Conservation (phyloP, 2,329 filamentous ascomycete genomes). For the Microdochium paspali region DNA sequence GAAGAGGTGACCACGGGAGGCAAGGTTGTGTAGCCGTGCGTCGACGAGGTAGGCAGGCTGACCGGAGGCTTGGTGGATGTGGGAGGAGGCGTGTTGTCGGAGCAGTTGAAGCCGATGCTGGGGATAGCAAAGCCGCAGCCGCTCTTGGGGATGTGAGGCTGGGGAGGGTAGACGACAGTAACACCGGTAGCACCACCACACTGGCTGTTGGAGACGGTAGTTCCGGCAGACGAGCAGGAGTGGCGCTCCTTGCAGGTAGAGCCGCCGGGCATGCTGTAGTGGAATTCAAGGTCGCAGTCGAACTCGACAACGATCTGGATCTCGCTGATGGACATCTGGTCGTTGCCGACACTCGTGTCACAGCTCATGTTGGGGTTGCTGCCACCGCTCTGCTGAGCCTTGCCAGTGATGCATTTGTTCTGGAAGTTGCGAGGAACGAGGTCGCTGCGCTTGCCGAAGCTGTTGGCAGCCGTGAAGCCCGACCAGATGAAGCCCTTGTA, state of each 20-base stretch:
- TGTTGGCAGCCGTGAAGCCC: conserved; percentile 61
- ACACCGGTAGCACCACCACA: conserved; percentile 87
- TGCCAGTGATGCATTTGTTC: conserved; percentile 53
- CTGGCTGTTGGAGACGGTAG: conserved; percentile 70
- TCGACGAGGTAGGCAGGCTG: conserved; percentile 5
- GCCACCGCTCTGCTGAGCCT: conserved; percentile 32
- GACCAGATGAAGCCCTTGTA: conserved; percentile 69
- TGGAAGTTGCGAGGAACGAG: conserved; percentile 41
- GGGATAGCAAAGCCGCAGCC: conserved; percentile 66
- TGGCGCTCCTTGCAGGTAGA: conserved; percentile 71
- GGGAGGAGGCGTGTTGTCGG: conserved; percentile 20
- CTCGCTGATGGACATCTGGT: conserved; percentile 65
- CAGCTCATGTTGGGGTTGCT: conserved; percentile 51
- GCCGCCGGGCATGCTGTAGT: conserved; percentile 80
- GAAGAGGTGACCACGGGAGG: conserved; percentile 11
- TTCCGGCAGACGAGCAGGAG: conserved; percentile 57
- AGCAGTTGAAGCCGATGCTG: conserved; percentile 68
- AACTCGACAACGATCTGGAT: conserved; percentile 67
- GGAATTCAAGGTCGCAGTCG: conserved; percentile 73
- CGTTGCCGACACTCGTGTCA: conserved; percentile 27
- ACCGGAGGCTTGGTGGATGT: conserved; percentile 10
- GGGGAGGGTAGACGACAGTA: conserved; percentile 56
- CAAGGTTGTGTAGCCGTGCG: conserved; percentile 10
- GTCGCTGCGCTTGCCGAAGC: conserved; percentile 46
- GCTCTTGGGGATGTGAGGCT: conserved; percentile 44